phyloP scores from a whole-genome alignment of 2,329 filamentous ascomycete genomes.

The Anthostomella pinea region DNA sequence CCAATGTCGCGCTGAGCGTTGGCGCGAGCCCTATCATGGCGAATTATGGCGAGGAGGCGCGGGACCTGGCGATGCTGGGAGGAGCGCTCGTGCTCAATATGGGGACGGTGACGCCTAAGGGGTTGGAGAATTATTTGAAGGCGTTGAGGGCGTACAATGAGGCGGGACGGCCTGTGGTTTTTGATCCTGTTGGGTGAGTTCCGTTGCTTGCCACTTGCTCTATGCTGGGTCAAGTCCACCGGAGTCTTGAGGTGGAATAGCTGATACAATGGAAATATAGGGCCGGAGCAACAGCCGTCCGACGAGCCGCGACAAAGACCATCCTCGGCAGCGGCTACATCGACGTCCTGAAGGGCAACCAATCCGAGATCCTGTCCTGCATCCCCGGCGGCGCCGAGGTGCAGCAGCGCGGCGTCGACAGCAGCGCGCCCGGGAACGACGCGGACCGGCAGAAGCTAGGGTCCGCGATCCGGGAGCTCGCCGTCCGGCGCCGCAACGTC shows the following conservation, averaged over 20 bases:
- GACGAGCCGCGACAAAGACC: slow-evolving; percentile 66
- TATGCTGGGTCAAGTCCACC: too few relatives aligned
- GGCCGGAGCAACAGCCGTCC: slow-evolving; percentile 75
- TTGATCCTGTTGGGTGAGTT: slow-evolving; percentile 80
- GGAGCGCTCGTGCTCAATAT: slow-evolving; percentile 89
- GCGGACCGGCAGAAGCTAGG: slow-evolving; percentile 52
- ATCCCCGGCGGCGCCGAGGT: slow-evolving; percentile 30
- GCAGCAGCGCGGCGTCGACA: slow-evolving; percentile 84
- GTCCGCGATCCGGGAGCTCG: slow-evolving; percentile 62
- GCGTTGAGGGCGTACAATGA: slow-evolving; percentile 81
- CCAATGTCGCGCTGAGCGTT: slow-evolving; percentile 81
- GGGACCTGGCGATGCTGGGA: slow-evolving; percentile 72
- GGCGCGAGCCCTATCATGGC: slow-evolving; percentile 95
- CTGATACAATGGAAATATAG: slow-evolving; percentile 30
- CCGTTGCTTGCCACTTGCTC: not conserved
- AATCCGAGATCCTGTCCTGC: slow-evolving; percentile 84
- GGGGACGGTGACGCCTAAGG: slow-evolving; percentile 82
- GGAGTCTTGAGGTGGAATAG: too few relatives aligned
- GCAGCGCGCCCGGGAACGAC: slow-evolving; percentile 55
- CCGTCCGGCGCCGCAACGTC: slow-evolving; percentile 64
- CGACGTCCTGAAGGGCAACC: slow-evolving; percentile 90
- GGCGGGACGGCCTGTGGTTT: slow-evolving; percentile 70
- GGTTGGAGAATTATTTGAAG: slow-evolving; percentile 66
- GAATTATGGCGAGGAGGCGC: slow-evolving; percentile 77
- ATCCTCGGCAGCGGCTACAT: slow-evolving; percentile 75